These are phyloP conservation scores for Pochonia chlamydosporia DNA, from an alignment of 2,329 filamentous ascomycete species.

Conservation along the genomic window DNA sequence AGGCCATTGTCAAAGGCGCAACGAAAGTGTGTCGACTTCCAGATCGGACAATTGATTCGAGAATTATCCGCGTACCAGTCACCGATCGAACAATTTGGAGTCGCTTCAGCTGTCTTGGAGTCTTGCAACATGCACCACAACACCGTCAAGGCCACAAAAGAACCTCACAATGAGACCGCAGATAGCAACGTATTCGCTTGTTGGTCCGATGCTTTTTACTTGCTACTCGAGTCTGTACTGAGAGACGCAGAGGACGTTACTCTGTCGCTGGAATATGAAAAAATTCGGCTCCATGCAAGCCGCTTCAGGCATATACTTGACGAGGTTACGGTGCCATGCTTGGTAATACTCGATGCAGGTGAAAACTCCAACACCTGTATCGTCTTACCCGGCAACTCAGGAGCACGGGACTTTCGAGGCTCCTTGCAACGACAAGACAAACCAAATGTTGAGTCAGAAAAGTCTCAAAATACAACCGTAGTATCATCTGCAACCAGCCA, in stretches of 20 bases:
- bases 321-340: conserved; percentile 41
- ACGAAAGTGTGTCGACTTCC: conserved; percentile 34
- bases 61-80: conserved; percentile 37
- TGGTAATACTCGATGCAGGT: conserved; percentile 50
- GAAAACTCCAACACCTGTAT: conserved; percentile 47
- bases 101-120: conserved; percentile 19
- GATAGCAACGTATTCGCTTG: conserved; percentile 19
- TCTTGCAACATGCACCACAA: not conserved
- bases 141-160: not conserved
- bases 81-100: conserved; percentile 43
- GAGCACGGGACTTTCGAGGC: not conserved
- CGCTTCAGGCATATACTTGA: conserved; percentile 46
- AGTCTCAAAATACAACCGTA: not conserved
- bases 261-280: conserved; percentile 50
- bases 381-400: not conserved
- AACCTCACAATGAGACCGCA: not conserved
- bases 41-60: conserved; percentile 40
- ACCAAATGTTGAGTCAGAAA: not conserved
- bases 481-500: not conserved
- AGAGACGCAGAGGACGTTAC: conserved; percentile 56
- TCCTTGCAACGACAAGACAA: not conserved
- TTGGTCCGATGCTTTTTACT: conserved; percentile 53
- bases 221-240: conserved; percentile 49
- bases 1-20: conserved; percentile 27
- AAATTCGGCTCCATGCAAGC: conserved; percentile 46